Base-by-base conservation (phyloP, 768 basidiomycete genomes). In the Lenzites betulinus region DNA sequence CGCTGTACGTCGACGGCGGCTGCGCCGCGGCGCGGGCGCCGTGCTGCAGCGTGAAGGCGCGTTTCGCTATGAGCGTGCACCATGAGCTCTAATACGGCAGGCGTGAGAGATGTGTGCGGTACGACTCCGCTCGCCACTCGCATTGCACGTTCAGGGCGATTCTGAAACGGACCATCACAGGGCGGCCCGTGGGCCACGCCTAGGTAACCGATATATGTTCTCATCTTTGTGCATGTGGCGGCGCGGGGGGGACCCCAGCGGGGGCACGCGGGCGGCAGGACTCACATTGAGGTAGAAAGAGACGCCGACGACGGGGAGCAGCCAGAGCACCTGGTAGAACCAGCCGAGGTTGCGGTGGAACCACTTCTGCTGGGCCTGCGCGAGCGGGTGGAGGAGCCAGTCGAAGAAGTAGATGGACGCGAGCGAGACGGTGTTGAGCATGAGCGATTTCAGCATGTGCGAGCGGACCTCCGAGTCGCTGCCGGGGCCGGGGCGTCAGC, bases 281-380 rank as follows among this genome's bases (percentile, higher is more conserved):
- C 87, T 69, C 66, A 92, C 93, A 65, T 94, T 95, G 46, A 93
- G 78, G 74, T 93, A 93, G 57, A 93, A 81, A 12, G 92, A 92
- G 25, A 76, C 73, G 1, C 86, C 87, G 8, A 93, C 79, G 53
- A 94, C 81, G 0, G 93, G 93, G 20, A 89, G 73, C 3, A 95
- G 74, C 92, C 92, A 95, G 39, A 95, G 73, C 8, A 84, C 74
- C 67, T 86, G 88, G 71, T 90, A 92, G 64, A 90, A 84, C 83
- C 84, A 86, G 11, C 88, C 85, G 12, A 92, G 78, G 66, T 91
- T 89, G 25, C 84, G 78, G 68, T 87, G 87, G 41, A 89, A 71
- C 87, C 87, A 90, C 61, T 78, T 84, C 59, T 83, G 81, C 54
- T 84, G 80, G 48, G 82, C 80, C 65, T 82, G 79, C 20, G 78